Conservation (phyloP, 306 rosid species). For the Citrullus amarus region DNA sequence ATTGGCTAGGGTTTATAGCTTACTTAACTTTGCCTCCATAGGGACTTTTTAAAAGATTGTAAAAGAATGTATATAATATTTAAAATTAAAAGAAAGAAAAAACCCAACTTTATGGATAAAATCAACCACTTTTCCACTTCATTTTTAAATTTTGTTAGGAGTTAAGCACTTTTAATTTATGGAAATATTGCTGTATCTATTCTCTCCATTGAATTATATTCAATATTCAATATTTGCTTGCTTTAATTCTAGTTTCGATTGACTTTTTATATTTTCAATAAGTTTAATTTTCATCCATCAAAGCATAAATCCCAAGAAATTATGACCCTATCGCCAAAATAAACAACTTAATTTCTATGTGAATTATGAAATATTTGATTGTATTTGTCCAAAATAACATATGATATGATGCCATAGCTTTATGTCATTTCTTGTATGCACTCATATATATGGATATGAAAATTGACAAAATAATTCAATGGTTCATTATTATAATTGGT, state of each 20-base stretch:
- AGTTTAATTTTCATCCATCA: background rate
- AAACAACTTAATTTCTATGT: no score
- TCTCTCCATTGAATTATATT: background rate
- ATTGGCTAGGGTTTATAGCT: background rate
- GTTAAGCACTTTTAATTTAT: background rate
- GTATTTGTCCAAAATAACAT: background rate
- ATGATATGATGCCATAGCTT: background rate
- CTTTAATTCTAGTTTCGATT: no score
- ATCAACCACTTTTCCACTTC: background rate
- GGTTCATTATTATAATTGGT: background rate
- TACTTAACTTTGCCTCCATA: background rate
- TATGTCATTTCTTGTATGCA: background rate
- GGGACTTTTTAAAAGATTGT: background rate
- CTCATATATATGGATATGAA: background rate
- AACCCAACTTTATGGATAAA: background rate
- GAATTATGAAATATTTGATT: no score
- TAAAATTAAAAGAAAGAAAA: background rate
- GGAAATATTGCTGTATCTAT: background rate
- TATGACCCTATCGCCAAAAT: no score
- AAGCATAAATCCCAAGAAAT: background rate
- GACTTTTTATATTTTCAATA: no score
- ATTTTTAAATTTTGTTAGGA: background rate
- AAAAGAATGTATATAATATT: background rate
- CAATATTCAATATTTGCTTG: background rate
- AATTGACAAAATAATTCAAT: background rate